These are phyloP conservation scores for Firmiana major DNA, from an alignment of 345 rosid genomes.

Conservation along the genomic window DNA sequence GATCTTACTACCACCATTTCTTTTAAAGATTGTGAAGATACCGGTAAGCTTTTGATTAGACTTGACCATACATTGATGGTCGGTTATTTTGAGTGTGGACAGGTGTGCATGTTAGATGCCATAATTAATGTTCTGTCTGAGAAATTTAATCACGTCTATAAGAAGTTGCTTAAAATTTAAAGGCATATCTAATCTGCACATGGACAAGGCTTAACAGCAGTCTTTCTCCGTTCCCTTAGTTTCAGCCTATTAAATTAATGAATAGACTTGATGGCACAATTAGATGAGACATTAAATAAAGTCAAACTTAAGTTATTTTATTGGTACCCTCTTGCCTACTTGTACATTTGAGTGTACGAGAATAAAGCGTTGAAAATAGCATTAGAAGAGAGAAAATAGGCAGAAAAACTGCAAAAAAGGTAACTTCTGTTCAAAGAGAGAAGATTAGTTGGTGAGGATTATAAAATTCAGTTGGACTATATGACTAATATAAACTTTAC, in stretches of 20 bases:
- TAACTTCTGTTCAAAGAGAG: no score
- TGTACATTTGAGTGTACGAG: neutral
- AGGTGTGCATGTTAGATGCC: neutral
- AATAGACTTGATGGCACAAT: neutral
- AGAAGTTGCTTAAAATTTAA: neutral
- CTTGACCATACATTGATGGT: conserved; percentile 8
- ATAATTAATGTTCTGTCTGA: neutral
- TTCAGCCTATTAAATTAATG: no score
- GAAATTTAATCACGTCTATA: neutral
- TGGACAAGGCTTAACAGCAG: no score
- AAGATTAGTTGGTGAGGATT: no score
- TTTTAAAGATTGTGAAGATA: conserved; percentile 21
- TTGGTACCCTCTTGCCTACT: neutral
- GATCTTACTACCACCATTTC: conserved; percentile 9
- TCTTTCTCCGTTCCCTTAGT: no score
- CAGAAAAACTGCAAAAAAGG: neutral
- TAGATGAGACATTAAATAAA: conserved; percentile 3
- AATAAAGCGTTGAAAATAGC: no score
- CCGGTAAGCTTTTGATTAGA: conserved; percentile 36
- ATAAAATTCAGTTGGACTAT: no score
- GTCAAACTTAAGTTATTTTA: neutral
- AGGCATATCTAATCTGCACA: neutral
- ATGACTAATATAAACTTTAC: neutral
- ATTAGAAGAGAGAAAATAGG: neutral
- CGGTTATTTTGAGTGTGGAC: neutral